These are phyloP conservation scores for Talaromyces nanjingensis DNA, from an alignment of 495 filamentous ascomycete genomes.

Conservation along the genomic window DNA sequence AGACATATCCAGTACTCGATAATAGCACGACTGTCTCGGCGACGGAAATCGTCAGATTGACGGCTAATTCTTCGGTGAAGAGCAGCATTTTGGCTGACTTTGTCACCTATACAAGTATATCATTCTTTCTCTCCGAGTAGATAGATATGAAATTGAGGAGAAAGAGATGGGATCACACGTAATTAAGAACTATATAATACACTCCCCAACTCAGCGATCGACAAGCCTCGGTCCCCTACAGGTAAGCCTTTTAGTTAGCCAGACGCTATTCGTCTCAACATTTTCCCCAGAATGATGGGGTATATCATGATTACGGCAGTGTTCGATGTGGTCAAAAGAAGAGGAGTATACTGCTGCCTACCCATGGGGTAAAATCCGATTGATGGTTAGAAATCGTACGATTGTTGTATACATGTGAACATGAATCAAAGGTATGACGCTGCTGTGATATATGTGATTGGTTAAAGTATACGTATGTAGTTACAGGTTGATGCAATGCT, in stretches of 20 bases:
- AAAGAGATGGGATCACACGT: background rate
- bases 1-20: background rate
- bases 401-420: background rate
- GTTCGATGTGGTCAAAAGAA: background rate
- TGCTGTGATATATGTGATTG: background rate
- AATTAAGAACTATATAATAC: background rate
- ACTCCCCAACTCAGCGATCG: background rate
- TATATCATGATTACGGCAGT: background rate
- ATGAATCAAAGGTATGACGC: background rate
- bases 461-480: background rate
- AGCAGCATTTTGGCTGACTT: background rate
- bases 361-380: too few relatives aligned
- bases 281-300: background rate
- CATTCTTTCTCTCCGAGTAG: background rate
- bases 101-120: background rate
- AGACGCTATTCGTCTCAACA: background rate
- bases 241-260: background rate
- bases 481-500: background rate
- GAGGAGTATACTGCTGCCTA: background rate
- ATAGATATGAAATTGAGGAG: background rate
- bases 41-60: constrained; percentile 1
- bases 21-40: background rate
- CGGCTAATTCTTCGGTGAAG: constrained; percentile 4
- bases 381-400: too few relatives aligned
- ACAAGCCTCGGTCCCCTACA: background rate